Evolutionary conservation across 1,139 yeast genomes (phyloP).

Genomic region (Yamadazyma diddensiae): DNA sequence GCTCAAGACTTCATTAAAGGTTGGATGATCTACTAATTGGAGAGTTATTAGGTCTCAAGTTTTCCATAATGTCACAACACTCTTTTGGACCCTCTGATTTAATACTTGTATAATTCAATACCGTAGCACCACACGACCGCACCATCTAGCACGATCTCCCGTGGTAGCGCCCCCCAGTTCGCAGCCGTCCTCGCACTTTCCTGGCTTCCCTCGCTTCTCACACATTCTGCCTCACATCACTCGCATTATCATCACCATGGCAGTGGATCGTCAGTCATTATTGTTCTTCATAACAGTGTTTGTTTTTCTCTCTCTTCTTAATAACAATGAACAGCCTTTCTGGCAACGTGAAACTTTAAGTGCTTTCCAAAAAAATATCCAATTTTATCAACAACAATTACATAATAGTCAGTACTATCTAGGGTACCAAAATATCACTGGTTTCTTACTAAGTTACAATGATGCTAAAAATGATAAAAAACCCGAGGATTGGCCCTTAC

Average conservation of each 20-base stretch:
- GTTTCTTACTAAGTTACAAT: constrained; percentile 59
- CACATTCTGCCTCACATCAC: neutral
- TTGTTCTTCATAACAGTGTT: constrained; percentile 37
- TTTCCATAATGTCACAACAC: too few relatives aligned
- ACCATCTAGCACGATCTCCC: too few relatives aligned
- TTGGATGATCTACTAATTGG: too few relatives aligned
- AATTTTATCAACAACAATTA: constrained; percentile 30
- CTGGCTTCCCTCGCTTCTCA: too few relatives aligned
- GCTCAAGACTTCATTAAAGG: too few relatives aligned
- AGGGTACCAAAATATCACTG: constrained; percentile 75
- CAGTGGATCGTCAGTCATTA: constrained; percentile 38
- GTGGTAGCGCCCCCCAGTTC: too few relatives aligned
- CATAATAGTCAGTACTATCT: constrained; percentile 38
- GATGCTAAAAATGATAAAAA: constrained; percentile 48
- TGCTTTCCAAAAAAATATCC: constrained; percentile 30
- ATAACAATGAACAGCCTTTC: constrained; percentile 28
- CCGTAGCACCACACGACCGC: too few relatives aligned
- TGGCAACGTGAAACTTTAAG: constrained; percentile 27
- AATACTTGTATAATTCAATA: too few relatives aligned
- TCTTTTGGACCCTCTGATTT: too few relatives aligned
- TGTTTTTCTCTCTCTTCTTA: constrained; percentile 31
- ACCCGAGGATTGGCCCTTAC: constrained; percentile 57
- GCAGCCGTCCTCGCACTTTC: too few relatives aligned
- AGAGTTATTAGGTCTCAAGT: too few relatives aligned
- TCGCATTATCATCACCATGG: too few relatives aligned